Percentiles rank a stretch among this genome's conserved stretches.
Evolutionary conservation across 257 asterid genomes (phyloP).

Genomic region (Nicotiana tabacum): DNA sequence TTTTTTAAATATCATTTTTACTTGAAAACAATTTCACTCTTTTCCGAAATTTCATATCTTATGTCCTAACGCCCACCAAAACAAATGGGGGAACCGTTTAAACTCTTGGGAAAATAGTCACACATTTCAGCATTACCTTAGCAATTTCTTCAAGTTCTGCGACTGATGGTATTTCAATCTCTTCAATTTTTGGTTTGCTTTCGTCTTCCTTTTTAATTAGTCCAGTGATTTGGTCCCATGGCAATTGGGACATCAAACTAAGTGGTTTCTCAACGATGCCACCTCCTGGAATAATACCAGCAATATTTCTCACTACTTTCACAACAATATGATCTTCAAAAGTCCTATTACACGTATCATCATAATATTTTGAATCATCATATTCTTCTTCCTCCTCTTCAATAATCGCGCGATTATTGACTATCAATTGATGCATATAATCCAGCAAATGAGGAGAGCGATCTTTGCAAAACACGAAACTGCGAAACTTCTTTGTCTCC

Average conservation of each 20-base stretch:
- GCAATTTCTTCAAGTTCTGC: conserved; percentile 17
- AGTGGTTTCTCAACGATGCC: conserved; percentile 13
- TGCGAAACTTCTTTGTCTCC: not conserved
- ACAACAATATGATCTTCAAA: not conserved
- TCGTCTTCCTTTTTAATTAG: not conserved
- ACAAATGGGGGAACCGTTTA: too few relatives aligned
- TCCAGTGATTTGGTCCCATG: not conserved
- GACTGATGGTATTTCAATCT: conserved; percentile 38
- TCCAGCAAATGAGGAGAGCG: conserved; percentile 24
- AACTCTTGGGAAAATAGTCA: too few relatives aligned
- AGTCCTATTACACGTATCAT: too few relatives aligned
- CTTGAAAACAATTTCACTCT: too few relatives aligned
- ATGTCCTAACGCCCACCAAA: too few relatives aligned
- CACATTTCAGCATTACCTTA: not conserved
- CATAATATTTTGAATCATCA: too few relatives aligned
- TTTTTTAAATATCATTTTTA: too few relatives aligned
- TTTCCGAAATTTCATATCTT: too few relatives aligned
- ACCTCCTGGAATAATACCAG: conserved; percentile 10
- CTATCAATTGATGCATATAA: conserved; percentile 25
- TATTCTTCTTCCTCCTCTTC: not conserved
- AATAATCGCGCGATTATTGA: conserved; percentile 13
- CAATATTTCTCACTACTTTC: not conserved
- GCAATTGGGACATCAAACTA: not conserved
- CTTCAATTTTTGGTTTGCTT: not conserved
- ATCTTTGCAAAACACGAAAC: not conserved